Evolutionary conservation across 2,329 filamentous ascomycete species (phyloP).

Genomic region (Acrocalymma vagum): DNA sequence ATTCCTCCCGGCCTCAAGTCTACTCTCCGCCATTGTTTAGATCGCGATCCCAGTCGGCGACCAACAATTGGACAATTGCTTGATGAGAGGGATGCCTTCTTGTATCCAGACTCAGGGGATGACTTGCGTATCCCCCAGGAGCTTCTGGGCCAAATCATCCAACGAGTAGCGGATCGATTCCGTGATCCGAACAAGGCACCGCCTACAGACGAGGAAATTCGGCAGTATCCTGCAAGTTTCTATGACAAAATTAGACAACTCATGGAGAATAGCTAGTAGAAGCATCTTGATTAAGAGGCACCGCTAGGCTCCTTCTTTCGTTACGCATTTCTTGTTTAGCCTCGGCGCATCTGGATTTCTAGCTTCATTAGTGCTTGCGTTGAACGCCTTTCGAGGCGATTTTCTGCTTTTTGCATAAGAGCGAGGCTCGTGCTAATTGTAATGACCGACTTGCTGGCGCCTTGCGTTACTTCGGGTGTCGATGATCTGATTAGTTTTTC

Average conservation of each 20-base stretch:
- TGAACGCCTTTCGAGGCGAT: too few species aligned
- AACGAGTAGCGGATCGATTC: conserved; percentile 68
- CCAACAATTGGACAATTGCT: conserved; percentile 67
- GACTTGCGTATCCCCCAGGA: conserved; percentile 61
- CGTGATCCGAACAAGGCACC: conserved; percentile 59
- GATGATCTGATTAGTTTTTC: too few species aligned
- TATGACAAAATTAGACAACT: conserved; percentile 57
- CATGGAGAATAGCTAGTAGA: too few species aligned
- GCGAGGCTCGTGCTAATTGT: too few species aligned
- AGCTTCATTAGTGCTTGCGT: too few species aligned
- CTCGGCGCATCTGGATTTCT: too few species aligned
- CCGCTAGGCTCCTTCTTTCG: too few species aligned
- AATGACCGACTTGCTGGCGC: too few species aligned
- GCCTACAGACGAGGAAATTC: conserved; percentile 65
- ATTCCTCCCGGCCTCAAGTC: conserved; percentile 64
- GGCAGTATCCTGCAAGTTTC: conserved; percentile 56
- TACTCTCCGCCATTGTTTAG: conserved; percentile 66
- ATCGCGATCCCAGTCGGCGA: conserved; percentile 64
- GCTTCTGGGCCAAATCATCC: conserved; percentile 67
- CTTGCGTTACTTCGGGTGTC: too few species aligned
- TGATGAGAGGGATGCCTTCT: conserved; percentile 62
- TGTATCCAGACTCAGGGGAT: conserved; percentile 65
- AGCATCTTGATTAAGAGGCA: too few species aligned
- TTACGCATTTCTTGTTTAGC: too few species aligned
- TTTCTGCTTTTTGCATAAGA: too few species aligned